Percentiles rank a stretch among this genome's conserved stretches.
Conservation (phyloP, 768 basidiomycete species). For the Mycena floridula region DNA sequence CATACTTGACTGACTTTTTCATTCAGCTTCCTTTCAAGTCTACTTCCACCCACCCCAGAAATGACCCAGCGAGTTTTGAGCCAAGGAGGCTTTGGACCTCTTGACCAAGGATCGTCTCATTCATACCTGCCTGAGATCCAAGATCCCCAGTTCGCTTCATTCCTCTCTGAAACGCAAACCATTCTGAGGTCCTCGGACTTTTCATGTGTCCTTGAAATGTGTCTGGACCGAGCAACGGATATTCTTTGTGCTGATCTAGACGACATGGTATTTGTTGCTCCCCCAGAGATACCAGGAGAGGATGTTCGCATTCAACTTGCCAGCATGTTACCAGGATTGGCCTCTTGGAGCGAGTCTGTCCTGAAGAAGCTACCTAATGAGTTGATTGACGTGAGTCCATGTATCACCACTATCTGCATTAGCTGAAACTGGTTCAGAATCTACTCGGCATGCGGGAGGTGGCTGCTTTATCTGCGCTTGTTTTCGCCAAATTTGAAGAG, state of each 20-base stretch:
- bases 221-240: slow-evolving; percentile 63
- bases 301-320: slow-evolving; percentile 64
- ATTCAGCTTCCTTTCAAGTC: slow-evolving; percentile 60
- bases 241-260: slow-evolving; percentile 60
- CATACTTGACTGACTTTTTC: neutral
- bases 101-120: neutral
- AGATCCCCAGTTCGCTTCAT: slow-evolving; percentile 47
- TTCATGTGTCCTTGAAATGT: slow-evolving; percentile 59
- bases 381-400: slow-evolving; percentile 72
- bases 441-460: slow-evolving; percentile 60
- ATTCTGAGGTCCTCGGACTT: slow-evolving; percentile 69
- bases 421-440: no score
- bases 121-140: slow-evolving; percentile 18
- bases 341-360: slow-evolving; percentile 69
- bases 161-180: slow-evolving; percentile 64
- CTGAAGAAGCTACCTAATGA: slow-evolving; percentile 71
- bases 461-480: slow-evolving; percentile 61
- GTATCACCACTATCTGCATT: no score
- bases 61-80: slow-evolving; percentile 12
- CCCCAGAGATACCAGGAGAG: slow-evolving; percentile 15
- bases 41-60: slow-evolving; percentile 37
- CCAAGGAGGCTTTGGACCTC: neutral
- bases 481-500: slow-evolving; percentile 66
- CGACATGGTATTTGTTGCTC: slow-evolving; percentile 49
- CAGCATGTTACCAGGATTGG: slow-evolving; percentile 72